These are phyloP conservation scores for Protostelium mycophagum DNA, from an alignment of 78 protist genomes.

Conservation along the genomic window DNA sequence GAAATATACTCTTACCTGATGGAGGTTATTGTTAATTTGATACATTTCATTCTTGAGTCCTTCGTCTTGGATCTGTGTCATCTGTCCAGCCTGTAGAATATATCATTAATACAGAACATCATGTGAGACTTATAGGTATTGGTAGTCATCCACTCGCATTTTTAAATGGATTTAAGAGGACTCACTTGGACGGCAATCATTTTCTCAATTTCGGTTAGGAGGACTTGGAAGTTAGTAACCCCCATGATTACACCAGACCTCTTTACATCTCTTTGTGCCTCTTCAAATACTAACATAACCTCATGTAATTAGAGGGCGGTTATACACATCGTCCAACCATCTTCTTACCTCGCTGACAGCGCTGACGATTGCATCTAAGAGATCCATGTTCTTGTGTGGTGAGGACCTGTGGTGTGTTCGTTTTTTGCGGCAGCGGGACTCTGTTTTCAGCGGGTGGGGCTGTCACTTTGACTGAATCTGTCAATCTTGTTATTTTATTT, in stretches of 20 bases:
- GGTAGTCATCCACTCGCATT: too few relatives aligned
- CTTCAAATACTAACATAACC: not conserved
- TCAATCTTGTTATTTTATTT: too few relatives aligned
- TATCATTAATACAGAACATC: too few relatives aligned
- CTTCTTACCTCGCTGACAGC: not conserved
- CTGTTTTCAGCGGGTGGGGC: too few relatives aligned
- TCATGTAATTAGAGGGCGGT: not conserved
- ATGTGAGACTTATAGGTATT: too few relatives aligned
- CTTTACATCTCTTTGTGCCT: not conserved
- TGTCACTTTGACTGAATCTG: too few relatives aligned
- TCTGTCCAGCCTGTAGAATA: not conserved
- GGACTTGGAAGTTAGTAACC: not conserved
- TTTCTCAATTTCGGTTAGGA: not conserved
- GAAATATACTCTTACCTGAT: not conserved
- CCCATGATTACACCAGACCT: not conserved
- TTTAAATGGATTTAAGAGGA: not conserved
- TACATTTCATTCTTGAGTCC: not conserved
- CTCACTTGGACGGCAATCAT: not conserved
- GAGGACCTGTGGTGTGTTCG: too few relatives aligned
- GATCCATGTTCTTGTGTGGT: too few relatives aligned
- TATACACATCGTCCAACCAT: not conserved
- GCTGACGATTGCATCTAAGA: not conserved
- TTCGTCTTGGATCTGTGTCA: not conserved
- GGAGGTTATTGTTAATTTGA: not conserved
- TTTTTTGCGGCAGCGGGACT: too few relatives aligned